Percentiles rank a stretch among this genome's conserved stretches.
Conservation (phyloP, 305 asterid genomes). For the Fraxinus dipetala region DNA sequence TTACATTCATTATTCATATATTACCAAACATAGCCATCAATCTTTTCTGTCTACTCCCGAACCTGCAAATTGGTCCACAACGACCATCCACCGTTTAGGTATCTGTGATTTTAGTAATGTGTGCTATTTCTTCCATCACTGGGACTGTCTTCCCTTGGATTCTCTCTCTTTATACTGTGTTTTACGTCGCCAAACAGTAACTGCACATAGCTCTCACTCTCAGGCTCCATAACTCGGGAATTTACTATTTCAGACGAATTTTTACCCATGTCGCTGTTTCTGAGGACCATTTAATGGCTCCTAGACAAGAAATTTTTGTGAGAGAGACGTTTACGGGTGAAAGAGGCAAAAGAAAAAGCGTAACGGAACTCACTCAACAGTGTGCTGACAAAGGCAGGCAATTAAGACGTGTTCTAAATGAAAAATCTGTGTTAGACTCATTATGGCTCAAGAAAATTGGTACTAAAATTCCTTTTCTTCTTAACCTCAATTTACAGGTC, state of each 20-base stretch:
- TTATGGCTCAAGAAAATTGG: constrained; percentile 1
- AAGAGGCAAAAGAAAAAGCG: background rate
- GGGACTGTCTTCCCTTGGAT: constrained; percentile 33
- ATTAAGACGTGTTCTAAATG: background rate
- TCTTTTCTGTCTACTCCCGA: constrained; percentile 5
- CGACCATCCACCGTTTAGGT: constrained; percentile 26
- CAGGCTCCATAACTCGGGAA: constrained; percentile 35
- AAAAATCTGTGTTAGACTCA: background rate
- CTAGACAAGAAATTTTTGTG: constrained; percentile 9
- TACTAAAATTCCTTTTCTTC: background rate
- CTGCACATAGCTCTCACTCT: constrained; percentile 13
- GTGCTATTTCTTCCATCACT: constrained; percentile 44
- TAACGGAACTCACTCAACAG: background rate
- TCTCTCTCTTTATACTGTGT: constrained; percentile 20
- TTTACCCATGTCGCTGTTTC: constrained; percentile 11
- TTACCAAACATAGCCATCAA: background rate
- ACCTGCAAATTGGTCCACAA: background rate
- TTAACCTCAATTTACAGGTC: background rate
- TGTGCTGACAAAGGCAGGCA: background rate
- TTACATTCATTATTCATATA: constrained; percentile 2
- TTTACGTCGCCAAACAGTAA: background rate
- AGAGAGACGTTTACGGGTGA: constrained; percentile 1
- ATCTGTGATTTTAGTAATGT: constrained; percentile 49
- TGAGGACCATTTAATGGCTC: constrained; percentile 14
- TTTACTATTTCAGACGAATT: constrained; percentile 26